These are phyloP conservation scores for Verticillium longisporum DNA, from an alignment of 2,329 filamentous ascomycete species.

Conservation along the genomic window DNA sequence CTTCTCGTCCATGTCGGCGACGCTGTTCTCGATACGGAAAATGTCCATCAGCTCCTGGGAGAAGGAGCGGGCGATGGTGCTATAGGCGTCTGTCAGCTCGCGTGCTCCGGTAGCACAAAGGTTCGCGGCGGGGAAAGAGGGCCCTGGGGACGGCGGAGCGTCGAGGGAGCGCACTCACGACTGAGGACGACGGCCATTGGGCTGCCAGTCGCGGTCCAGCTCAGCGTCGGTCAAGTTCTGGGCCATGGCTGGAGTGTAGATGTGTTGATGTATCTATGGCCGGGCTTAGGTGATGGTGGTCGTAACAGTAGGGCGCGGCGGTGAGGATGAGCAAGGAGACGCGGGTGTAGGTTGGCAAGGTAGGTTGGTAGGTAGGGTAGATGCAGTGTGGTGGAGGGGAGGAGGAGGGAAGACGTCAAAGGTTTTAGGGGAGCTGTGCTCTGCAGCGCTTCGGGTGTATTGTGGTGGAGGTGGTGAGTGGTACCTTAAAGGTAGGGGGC, in stretches of 20 bases:
- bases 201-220: slow-evolving; percentile 73
- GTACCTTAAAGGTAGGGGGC: too few relatives aligned
- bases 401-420: neutral
- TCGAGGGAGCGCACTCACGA: slow-evolving; percentile 54
- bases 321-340: neutral
- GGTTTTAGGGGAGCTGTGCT: neutral
- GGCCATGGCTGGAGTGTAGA: slow-evolving; percentile 4
- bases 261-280: neutral
- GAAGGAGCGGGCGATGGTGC: slow-evolving; percentile 82
- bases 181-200: slow-evolving; percentile 69
- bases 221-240: slow-evolving; percentile 53
- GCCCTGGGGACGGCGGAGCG: slow-evolving; percentile 36
- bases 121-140: slow-evolving; percentile 43
- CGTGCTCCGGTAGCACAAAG: neutral
- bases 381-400: neutral
- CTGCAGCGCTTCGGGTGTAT: neutral
- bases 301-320: neutral
- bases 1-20: slow-evolving; percentile 66
- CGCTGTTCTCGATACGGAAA: slow-evolving; percentile 76
- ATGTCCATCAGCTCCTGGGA: slow-evolving; percentile 80
- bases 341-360: neutral
- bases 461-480: neutral
- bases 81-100: slow-evolving; percentile 26
- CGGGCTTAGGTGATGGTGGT: neutral
- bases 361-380: neutral